Evolutionary conservation across 805 yeast genomes (phyloP).

Genomic region (Candida insectorum): DNA sequence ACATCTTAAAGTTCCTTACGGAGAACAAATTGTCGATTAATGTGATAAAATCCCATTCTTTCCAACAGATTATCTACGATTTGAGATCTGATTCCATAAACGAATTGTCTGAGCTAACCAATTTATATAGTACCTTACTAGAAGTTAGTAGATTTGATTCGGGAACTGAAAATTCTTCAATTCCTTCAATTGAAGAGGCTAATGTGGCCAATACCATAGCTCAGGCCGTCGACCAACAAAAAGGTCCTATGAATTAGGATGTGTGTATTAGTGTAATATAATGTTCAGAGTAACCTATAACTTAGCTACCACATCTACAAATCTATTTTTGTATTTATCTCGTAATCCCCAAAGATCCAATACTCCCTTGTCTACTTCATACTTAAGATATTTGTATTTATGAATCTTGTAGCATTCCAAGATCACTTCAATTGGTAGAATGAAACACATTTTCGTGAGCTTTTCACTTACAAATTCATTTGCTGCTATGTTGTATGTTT

Average conservation of each 20-base stretch:
- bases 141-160: constrained; percentile 37
- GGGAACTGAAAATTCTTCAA: constrained; percentile 1
- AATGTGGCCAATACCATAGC: constrained; percentile 21
- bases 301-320: neutral
- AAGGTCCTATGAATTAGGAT: neutral
- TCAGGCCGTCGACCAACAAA: constrained; percentile 17
- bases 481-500: constrained; percentile 14
- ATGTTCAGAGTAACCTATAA: neutral
- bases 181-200: constrained; percentile 20
- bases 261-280: neutral
- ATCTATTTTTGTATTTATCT: constrained; percentile 5
- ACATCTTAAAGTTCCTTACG: constrained; percentile 46
- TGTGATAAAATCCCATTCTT: constrained; percentile 47
- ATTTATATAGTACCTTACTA: constrained; percentile 40
- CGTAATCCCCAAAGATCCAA: constrained; percentile 9
- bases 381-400: neutral
- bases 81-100: constrained; percentile 45
- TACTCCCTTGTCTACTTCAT: constrained; percentile 4
- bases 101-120: constrained; percentile 46
- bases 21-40: constrained; percentile 51
- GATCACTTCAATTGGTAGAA: constrained; percentile 31
- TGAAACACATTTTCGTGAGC: constrained; percentile 26
- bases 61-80: constrained; percentile 50
- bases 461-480: constrained; percentile 22
- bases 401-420: constrained; percentile 16